These are phyloP conservation scores for Sphaerulina populicola DNA, from an alignment of 2,329 filamentous ascomycete species.

Conservation along the genomic window DNA sequence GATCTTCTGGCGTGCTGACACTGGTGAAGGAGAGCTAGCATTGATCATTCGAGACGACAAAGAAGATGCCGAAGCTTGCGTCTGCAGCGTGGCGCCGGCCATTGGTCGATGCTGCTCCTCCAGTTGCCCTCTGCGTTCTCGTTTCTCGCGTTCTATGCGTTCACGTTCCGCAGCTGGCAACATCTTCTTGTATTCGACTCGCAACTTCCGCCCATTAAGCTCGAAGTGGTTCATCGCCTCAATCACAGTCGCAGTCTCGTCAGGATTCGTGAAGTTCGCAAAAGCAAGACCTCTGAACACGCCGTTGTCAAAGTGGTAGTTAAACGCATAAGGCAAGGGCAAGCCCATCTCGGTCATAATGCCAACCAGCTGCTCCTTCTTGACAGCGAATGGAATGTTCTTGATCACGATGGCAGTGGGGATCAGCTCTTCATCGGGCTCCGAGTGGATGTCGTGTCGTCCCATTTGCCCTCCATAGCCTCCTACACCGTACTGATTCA, in stretches of 20 bases:
- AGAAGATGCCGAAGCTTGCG: slow-evolving; percentile 79
- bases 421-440: slow-evolving; percentile 77
- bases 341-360: slow-evolving; percentile 93
- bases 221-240: slow-evolving; percentile 93
- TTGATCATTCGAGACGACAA: slow-evolving; percentile 50
- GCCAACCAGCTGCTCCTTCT: slow-evolving; percentile 87
- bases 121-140: slow-evolving; percentile 87
- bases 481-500: slow-evolving; percentile 40
- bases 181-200: slow-evolving; percentile 99
- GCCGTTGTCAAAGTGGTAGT: slow-evolving; percentile 98
- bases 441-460: slow-evolving; percentile 42
- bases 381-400: slow-evolving; percentile 97
- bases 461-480: slow-evolving; percentile 31
- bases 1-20: slow-evolving; percentile 50
- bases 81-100: slow-evolving; percentile 57
- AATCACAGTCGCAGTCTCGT: slow-evolving; percentile 89
- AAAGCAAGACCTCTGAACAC: slow-evolving; percentile 94
- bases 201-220: slow-evolving; percentile 83
- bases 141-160: slow-evolving; percentile 92
- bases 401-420: slow-evolving; percentile 98
- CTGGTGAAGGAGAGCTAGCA: slow-evolving; percentile 57
- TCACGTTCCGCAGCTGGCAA: slow-evolving; percentile 88
- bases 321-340: slow-evolving; percentile 94
- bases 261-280: slow-evolving; percentile 92
- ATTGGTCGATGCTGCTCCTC: slow-evolving; percentile 90